Base-by-base conservation (phyloP, 2,329 filamentous ascomycete species). In the Didymella arachidicola region DNA sequence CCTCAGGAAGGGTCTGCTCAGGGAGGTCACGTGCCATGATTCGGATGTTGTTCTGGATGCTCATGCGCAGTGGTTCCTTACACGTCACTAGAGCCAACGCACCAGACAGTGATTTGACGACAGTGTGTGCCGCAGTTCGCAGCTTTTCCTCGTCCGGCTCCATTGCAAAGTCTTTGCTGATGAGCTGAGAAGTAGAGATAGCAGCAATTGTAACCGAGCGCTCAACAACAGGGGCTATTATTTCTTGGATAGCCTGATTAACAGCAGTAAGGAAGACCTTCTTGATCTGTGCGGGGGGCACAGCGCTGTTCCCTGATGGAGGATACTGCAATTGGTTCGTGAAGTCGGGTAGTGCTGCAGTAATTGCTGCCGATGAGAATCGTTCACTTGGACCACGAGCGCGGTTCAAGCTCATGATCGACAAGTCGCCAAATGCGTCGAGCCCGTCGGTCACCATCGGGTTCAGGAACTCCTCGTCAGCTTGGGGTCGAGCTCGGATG, bases 31-130 rank as follows among this genome's bases (percentile, higher is more conserved):
- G 81, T 52, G 92, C 90, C 53, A 92, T 88, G 36, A 96, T 84
- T n/a, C 95, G 90, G 76, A 99, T 93, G 73, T 98, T 96, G 78
- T 98, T 99, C 53, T 91, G 96, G 78, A 99, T 96, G 79, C 96
- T 98, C 77, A 96, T 95, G 60, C 95, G 88, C 16, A 99, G 83
- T 16, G 95, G 95, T 76, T 99, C 95, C 78, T 98, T 99, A 74
- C 93, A 98, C 3, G 95, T 99, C n/a, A 99, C 95, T 30, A 97
- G 84, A 14, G 95, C 95, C 54, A 99, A 84, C 71, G 93, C 97
- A 38, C 95, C 95, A 25, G 95, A 94, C 26, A 97, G 91, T 49
- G 93, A 90, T 78, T 97, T 95, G 44, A 97, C 95, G 87, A 98
- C 96, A 63, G 89, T 96, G 66, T 96, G 88, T 3, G 95, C 94